Evolutionary conservation across 2,329 filamentous ascomycete genomes (phyloP).

Genomic region (Thyridium curvatum): DNA sequence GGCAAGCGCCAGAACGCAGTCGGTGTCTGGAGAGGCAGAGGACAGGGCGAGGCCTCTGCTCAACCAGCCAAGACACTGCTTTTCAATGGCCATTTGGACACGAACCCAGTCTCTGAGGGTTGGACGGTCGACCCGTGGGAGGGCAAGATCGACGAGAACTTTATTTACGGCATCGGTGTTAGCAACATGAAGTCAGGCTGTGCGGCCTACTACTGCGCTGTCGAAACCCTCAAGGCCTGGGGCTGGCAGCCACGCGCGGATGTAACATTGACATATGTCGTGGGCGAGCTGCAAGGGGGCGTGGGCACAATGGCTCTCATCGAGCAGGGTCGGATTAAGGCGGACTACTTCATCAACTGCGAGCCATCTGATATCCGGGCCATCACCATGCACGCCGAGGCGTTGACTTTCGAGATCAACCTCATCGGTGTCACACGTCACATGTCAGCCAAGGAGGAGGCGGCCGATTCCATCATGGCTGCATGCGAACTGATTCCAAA

Average conservation of each 20-base stretch:
- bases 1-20: constrained; percentile 15
- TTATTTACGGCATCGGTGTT: constrained; percentile 21
- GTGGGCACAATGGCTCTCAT: constrained; percentile 17
- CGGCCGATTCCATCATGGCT: constrained; percentile 16
- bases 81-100: constrained; percentile 21
- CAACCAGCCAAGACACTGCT: constrained; percentile 10
- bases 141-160: constrained; percentile 17
- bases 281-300: constrained; percentile 18
- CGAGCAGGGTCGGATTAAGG: constrained; percentile 12
- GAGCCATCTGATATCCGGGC: constrained; percentile 18
- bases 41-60: neutral
- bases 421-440: constrained; percentile 16
- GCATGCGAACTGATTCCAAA: constrained; percentile 15
- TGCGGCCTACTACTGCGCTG: constrained; percentile 18
- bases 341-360: constrained; percentile 19
- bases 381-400: constrained; percentile 19
- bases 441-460: constrained; percentile 19
- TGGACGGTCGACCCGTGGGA: constrained; percentile 22
- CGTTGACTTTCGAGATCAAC: constrained; percentile 14
- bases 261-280: constrained; percentile 17
- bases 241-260: constrained; percentile 15
- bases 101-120: constrained; percentile 19
- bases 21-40: constrained; percentile 12
- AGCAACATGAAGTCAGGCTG: constrained; percentile 22
- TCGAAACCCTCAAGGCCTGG: constrained; percentile 11